Base-by-base conservation (phyloP, 148 eudicot genomes). In the Diospyros lotus region DNA sequence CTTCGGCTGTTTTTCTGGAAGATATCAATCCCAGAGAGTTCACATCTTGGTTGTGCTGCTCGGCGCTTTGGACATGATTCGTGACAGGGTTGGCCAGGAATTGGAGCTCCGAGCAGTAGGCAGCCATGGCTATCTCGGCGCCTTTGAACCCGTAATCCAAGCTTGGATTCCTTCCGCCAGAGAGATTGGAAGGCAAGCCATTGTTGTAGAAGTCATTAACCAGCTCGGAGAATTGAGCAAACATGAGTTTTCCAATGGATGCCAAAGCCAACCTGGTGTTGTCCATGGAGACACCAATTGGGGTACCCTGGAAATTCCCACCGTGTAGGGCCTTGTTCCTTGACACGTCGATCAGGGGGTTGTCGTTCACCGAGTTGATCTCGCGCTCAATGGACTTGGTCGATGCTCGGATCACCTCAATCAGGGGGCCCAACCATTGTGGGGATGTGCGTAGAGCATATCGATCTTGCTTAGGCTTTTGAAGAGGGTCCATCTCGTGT, bases 131-230 rank as follows among this genome's bases (percentile, higher is more conserved):
- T 17, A 79, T 73, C 39, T 79, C 81, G 1, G 81, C 77, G 38
- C 81, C 81, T 61, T 79, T 79, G 3, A 79, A 79, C 44, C 82
- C 82, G 6, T 79, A 79, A 68, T 79, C 82, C 78, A 79, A 45
- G 69, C 82, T 79, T 4, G 82, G 82, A 58, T 74, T 74, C 9
- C 82, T 39, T 13, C 82, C 82, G 3, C 77, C 82, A 5, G 82
- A 79, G 50, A 79, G 74, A 74, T 79, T 79, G 0, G 77, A 73
- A 38, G 82, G 77, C 69, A 79, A 62, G 53, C 82, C 78, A 44
- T 76, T 76, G 51, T 69, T 76, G 79, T 76, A 69, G 67, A 69
- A 76, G 42, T 76, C 74, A 70, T 76, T 76, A 45, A 76, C 79
- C 6, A 76, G 79, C 74, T 76, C 79, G 4, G 79, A 76, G 63